phyloP scores from a whole-genome alignment of 1,284 basidiomycete species.

The Omphalotus olearius region DNA sequence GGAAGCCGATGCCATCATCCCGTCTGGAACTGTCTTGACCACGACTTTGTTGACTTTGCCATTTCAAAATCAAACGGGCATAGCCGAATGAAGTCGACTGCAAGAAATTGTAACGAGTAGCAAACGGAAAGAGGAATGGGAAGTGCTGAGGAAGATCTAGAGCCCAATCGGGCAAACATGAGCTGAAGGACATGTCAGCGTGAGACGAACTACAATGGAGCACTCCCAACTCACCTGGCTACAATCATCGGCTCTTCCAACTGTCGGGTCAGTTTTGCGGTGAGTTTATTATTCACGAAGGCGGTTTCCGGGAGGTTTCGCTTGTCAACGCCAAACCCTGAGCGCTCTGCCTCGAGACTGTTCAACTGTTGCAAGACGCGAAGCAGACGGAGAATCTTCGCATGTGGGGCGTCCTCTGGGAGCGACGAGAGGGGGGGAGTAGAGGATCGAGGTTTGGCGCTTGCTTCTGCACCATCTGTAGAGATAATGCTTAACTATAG shows the following conservation, averaged over 20 bases:
- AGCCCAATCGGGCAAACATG: slow-evolving; percentile 96
- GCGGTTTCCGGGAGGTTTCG: slow-evolving; percentile 67
- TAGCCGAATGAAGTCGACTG: slow-evolving; percentile 98
- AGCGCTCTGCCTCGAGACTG: slow-evolving; percentile 57
- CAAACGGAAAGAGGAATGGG: slow-evolving; percentile 98
- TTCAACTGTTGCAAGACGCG: slow-evolving; percentile 84
- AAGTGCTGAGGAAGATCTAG: slow-evolving; percentile 91
- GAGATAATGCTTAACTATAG: slow-evolving; percentile 6
- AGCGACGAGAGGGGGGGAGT: slow-evolving; percentile 70
- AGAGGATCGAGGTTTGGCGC: slow-evolving; percentile 53
- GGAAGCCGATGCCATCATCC: slow-evolving; percentile 88
- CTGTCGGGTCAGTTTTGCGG: slow-evolving; percentile 96
- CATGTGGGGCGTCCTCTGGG: slow-evolving; percentile 81
- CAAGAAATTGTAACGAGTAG: slow-evolving; percentile 93
- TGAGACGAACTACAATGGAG: slow-evolving; percentile 1
- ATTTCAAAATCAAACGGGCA: slow-evolving; percentile 86
- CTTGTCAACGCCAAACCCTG: slow-evolving; percentile 42
- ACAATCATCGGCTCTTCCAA: slow-evolving; percentile 99
- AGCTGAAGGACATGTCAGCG: slow-evolving; percentile 43
- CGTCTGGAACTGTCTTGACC: slow-evolving; percentile 72
- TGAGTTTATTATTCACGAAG: slow-evolving; percentile 97
- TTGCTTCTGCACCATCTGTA: slow-evolving; percentile 37
- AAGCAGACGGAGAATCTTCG: slow-evolving; percentile 88
- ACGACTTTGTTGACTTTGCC: slow-evolving; percentile 80
- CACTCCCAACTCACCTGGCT: slow-evolving; percentile 62